Base-by-base conservation (phyloP, 257 asterid species). In the Scutellaria baicalensis region DNA sequence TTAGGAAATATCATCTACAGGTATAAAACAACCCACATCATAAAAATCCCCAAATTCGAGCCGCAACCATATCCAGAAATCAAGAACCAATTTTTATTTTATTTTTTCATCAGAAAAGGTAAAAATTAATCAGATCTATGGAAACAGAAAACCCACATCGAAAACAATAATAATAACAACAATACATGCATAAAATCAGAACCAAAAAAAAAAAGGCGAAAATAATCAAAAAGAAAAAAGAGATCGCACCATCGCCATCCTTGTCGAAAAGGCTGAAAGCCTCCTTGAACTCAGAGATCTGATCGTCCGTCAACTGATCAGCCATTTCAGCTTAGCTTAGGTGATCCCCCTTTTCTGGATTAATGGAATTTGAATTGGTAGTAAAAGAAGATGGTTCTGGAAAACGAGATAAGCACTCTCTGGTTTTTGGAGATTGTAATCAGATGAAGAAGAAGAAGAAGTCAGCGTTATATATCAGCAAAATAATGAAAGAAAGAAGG, bases 201-300 rank as follows among this genome's bases (percentile, higher is more conserved):
- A 10, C 33, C 36, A 23, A 62, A 42, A 12, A 27, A 77, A 16
- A 14, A 6, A 27, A 45, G 21, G 9, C 14, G 20, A 27, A 50
- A 39, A 14, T 33, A 16, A 36, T 21, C 4, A 21, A 14, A 44
- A 62, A 52, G 27, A 62, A 59, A 10, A 62, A 59, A 10, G 61
- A 65, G 73, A 74, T 73, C 71, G 47, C 57, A 84, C 88, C 88
- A 71, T 84, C 88, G 70, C 88, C 84, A 63, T 84, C 86, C 84
- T 84, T 84, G 9, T 84, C 88, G 38, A 84, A 84, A 6, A 84
- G 78, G 73, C 86, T 84, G 54, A 84, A 84, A 13, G 88, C 88
- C 69, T 78, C 88, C 82, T 81, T 84, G 73, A 84, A 84, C 82
- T 81, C 87, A 42, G 81, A 83, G 87, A 83, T 80, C 87, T 83